Evolutionary conservation across 257 asterid species (phyloP).

Genomic region (Anisodus tanguticus): DNA sequence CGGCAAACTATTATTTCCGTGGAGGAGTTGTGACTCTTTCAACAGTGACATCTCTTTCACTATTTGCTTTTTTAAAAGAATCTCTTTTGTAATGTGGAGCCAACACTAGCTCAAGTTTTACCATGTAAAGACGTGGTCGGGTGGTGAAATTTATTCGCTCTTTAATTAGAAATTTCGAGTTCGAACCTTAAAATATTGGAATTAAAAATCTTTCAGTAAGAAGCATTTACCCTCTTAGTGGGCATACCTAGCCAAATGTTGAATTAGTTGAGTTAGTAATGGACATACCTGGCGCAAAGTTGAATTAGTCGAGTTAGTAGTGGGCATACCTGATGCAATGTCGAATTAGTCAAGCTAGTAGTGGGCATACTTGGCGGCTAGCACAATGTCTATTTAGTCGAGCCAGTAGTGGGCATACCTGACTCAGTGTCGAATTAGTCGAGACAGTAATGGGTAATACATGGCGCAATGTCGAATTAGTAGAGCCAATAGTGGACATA

Average conservation of each 20-base stretch:
- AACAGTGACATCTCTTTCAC: slow-evolving; percentile 30
- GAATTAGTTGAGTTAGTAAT: neutral
- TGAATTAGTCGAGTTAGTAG: neutral
- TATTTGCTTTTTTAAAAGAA: neutral
- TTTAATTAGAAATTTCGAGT: neutral
- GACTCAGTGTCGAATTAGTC: neutral
- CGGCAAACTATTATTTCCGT: slow-evolving; percentile 30
- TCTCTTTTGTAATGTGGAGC: neutral
- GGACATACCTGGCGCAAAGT: neutral
- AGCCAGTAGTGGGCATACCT: too few relatives aligned
- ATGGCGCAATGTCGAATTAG: neutral
- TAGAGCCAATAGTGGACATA: neutral
- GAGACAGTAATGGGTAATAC: neutral
- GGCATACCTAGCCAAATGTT: neutral
- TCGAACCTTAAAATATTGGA: neutral
- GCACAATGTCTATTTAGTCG: neutral
- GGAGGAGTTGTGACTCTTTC: neutral
- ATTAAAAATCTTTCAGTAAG: neutral
- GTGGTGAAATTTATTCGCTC: rapidly evolving
- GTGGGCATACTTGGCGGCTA: too few relatives aligned
- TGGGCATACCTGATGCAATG: too few relatives aligned
- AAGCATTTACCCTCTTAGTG: neutral
- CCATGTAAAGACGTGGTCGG: neutral
- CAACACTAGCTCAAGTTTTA: neutral
- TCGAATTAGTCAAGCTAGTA: too few relatives aligned